These are phyloP conservation scores for Agaricus subrufescens DNA, from an alignment of 768 basidiomycete species.

Conservation along the genomic window DNA sequence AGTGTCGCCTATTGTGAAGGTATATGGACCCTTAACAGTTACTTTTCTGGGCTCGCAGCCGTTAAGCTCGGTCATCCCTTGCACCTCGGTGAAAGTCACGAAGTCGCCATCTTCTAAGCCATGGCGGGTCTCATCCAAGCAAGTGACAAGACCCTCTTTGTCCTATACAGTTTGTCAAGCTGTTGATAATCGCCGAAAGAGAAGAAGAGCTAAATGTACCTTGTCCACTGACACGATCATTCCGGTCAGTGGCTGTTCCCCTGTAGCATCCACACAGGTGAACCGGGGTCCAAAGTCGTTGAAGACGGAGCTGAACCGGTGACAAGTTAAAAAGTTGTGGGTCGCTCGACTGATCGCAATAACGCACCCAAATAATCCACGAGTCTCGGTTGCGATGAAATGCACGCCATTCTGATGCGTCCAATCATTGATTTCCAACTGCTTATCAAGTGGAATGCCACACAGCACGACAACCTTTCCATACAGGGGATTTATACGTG, in stretches of 20 bases:
- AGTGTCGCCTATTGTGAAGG: slow-evolving; percentile 94
- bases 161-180: slow-evolving; percentile 41
- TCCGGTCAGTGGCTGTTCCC: slow-evolving; percentile 87
- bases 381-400: slow-evolving; percentile 89
- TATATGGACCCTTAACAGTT: slow-evolving; percentile 94
- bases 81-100: slow-evolving; percentile 93
- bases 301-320: slow-evolving; percentile 69
- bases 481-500: slow-evolving; percentile 7
- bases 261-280: slow-evolving; percentile 96
- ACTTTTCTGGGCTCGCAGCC: slow-evolving; percentile 89
- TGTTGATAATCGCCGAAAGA: background rate
- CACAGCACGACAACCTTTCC: slow-evolving; percentile 85
- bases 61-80: slow-evolving; percentile 92
- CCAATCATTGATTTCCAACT: slow-evolving; percentile 95
- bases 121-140: slow-evolving; percentile 94
- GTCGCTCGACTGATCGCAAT: background rate
- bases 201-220: slow-evolving; percentile 31
- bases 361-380: slow-evolving; percentile 88
- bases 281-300: slow-evolving; percentile 96
- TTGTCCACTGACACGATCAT: slow-evolving; percentile 96
- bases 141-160: slow-evolving; percentile 89
- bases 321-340: background rate
- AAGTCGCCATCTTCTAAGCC: slow-evolving; percentile 99
- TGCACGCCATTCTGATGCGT: slow-evolving; percentile 84
- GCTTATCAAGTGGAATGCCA: slow-evolving; percentile 70